A percentile compares a stretch with the other conserved stretches of the same genome.
Conservation (phyloP, 78 protist genomes). For the Dictyostelium firmibasis region DNA sequence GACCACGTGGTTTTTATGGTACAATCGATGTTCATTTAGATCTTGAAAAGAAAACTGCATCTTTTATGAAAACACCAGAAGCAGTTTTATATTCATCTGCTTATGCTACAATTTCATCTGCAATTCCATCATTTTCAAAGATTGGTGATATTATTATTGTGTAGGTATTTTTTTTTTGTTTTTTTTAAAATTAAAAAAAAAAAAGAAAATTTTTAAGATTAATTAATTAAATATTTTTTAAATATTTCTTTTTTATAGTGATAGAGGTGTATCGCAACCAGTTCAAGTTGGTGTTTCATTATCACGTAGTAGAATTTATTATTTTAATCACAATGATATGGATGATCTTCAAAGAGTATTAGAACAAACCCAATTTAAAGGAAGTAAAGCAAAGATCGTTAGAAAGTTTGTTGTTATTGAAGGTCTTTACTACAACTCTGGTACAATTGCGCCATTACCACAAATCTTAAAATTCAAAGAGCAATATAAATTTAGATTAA, state of each 20-base stretch:
- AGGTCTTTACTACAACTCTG: constrained; percentile 89
- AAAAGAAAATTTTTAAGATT: too few species aligned
- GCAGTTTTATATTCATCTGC: constrained; percentile 94
- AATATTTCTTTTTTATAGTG: too few species aligned
- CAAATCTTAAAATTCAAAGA: constrained; percentile 83
- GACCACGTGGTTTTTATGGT: constrained; percentile 99
- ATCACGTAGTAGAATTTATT: constrained; percentile 80
- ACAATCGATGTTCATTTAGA: constrained; percentile 93
- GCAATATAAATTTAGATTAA: constrained; percentile 83
- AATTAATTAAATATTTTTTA: too few species aligned
- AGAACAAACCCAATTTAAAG: constrained; percentile 5
- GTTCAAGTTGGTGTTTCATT: constrained; percentile 86
- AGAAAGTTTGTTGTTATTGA: constrained; percentile 93
- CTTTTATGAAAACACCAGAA: constrained; percentile 77
- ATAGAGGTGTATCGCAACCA: constrained; percentile 78
- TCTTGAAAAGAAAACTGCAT: constrained; percentile 89
- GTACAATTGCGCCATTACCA: constrained; percentile 75
- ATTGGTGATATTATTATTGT: constrained; percentile 92
- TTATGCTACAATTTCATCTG: constrained; percentile 91
- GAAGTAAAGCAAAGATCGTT: constrained; percentile 36
- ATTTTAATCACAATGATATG: constrained; percentile 88
- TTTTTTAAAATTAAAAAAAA: background rate
- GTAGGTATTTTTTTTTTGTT: too few species aligned
- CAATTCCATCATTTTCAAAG: constrained; percentile 94
- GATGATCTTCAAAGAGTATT: constrained; percentile 72